phyloP scores from a whole-genome alignment of 2,329 filamentous ascomycete genomes.

The Fonsecaea multimorphosa region DNA sequence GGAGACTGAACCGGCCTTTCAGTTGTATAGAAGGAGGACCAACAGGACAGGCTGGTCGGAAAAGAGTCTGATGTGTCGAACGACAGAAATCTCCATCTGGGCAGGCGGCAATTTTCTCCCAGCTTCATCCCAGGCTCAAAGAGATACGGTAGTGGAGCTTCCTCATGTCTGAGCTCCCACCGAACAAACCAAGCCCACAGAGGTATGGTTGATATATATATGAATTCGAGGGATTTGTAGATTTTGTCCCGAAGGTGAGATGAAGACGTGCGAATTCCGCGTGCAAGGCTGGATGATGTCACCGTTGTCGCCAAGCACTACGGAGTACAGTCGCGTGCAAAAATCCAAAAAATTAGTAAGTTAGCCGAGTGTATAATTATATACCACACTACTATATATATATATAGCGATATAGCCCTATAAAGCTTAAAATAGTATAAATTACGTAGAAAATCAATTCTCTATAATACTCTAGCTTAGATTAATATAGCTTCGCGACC shows the following conservation, averaged over 20 bases:
- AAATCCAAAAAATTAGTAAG: too few species aligned
- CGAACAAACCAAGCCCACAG: neutral
- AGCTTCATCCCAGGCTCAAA: neutral
- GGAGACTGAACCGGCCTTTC: neutral
- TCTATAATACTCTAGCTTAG: too few species aligned
- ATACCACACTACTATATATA: too few species aligned
- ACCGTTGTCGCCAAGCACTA: neutral
- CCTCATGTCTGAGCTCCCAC: constrained; percentile 7
- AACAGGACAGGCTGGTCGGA: constrained; percentile 3
- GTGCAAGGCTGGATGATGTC: neutral
- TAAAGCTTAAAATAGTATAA: too few species aligned
- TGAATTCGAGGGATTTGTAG: neutral
- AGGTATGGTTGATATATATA: neutral
- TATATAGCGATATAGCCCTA: too few species aligned
- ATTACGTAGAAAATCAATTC: too few species aligned
- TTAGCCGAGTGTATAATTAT: too few species aligned
- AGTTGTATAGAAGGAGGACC: constrained; percentile 15
- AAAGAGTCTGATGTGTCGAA: constrained; percentile 8
- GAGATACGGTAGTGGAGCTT: neutral
- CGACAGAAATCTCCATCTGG: constrained; percentile 17
- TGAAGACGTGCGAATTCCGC: neutral
- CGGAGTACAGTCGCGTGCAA: too few species aligned
- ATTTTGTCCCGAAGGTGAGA: neutral
- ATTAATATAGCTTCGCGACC: too few species aligned
- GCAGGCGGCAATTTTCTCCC: neutral